phyloP scores from a whole-genome alignment of 371 early-diverging fungal species.

The Mucor racemosus region DNA sequence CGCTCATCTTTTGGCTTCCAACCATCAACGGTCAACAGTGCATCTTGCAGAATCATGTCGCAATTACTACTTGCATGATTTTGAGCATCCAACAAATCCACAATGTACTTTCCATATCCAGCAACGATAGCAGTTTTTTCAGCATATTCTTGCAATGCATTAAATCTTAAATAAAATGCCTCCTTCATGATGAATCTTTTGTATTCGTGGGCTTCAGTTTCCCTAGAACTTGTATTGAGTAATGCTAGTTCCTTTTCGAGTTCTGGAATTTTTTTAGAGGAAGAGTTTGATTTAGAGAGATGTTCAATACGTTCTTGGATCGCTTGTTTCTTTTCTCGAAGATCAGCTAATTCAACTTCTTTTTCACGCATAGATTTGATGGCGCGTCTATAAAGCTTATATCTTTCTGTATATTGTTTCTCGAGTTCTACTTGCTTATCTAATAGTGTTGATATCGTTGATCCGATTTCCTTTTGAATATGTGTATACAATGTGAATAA shows the following conservation, averaged over 20 bases:
- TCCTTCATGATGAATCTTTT: slow-evolving; percentile 38
- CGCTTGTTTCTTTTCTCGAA: slow-evolving; percentile 28
- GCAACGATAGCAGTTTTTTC: slow-evolving; percentile 39
- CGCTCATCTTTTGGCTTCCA: slow-evolving; percentile 18
- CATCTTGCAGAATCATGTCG: slow-evolving; percentile 22
- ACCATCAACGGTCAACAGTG: slow-evolving; percentile 22
- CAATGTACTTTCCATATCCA: slow-evolving; percentile 40
- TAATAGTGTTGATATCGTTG: slow-evolving; percentile 30
- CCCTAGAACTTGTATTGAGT: slow-evolving; percentile 11
- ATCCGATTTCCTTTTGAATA: slow-evolving; percentile 37
- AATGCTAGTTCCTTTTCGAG: slow-evolving; percentile 29
- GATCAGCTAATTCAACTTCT: slow-evolving; percentile 23
- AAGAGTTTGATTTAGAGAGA: slow-evolving; percentile 28
- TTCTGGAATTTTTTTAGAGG: slow-evolving; percentile 26
- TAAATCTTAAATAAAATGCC: slow-evolving; percentile 43
- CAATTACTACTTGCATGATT: slow-evolving; percentile 8
- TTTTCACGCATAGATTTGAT: slow-evolving; percentile 39
- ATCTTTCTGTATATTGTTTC: slow-evolving; percentile 30
- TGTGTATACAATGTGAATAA: neutral
- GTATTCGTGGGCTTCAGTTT: slow-evolving; percentile 31
- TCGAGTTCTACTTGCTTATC: slow-evolving; percentile 44
- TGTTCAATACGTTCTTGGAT: slow-evolving; percentile 28
- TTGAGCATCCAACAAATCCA: slow-evolving; percentile 35
- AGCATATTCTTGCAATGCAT: slow-evolving; percentile 42
- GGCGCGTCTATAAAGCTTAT: slow-evolving; percentile 34